Conservation (phyloP, 257 asterid species). For the Ilex aquifolium region DNA sequence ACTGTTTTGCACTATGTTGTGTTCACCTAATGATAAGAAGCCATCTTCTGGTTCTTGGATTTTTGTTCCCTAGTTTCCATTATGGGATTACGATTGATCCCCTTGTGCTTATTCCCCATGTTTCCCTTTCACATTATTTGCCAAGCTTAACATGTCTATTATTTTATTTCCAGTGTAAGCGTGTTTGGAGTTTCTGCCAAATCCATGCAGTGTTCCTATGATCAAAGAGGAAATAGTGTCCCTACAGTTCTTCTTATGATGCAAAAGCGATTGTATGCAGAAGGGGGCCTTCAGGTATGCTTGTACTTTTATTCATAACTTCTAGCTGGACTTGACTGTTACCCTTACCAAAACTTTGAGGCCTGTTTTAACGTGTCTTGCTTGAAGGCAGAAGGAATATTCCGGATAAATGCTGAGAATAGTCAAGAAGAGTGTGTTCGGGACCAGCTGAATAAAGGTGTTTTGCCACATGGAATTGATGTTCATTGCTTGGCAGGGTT, state of each 20-base stretch:
- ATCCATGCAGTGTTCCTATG: constrained; percentile 83
- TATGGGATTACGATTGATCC: no score
- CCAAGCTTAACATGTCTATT: background rate
- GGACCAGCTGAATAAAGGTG: constrained; percentile 56
- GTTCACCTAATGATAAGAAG: no score
- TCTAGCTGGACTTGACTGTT: background rate
- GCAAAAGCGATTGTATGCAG: constrained; percentile 63
- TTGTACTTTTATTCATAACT: background rate
- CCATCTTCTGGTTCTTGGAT: no score
- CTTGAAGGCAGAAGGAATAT: constrained; percentile 81
- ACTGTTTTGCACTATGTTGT: no score
- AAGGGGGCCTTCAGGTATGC: constrained; percentile 70
- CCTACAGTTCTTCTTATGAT: constrained; percentile 73
- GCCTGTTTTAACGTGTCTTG: constrained; percentile 5
- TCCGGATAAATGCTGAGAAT: constrained; percentile 73
- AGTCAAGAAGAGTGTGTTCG: constrained; percentile 62
- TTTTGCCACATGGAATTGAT: constrained; percentile 66
- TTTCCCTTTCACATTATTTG: background rate
- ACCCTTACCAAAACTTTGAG: background rate
- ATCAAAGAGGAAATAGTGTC: constrained; percentile 70
- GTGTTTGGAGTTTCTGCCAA: constrained; percentile 86
- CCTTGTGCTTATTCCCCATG: background rate
- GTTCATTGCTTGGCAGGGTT: constrained; percentile 86
- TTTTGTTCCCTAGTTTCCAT: no score
- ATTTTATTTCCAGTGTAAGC: constrained; percentile 40